Evolutionary conservation across 768 basidiomycete species (phyloP).

Genomic region (Leccinum incarnatum): DNA sequence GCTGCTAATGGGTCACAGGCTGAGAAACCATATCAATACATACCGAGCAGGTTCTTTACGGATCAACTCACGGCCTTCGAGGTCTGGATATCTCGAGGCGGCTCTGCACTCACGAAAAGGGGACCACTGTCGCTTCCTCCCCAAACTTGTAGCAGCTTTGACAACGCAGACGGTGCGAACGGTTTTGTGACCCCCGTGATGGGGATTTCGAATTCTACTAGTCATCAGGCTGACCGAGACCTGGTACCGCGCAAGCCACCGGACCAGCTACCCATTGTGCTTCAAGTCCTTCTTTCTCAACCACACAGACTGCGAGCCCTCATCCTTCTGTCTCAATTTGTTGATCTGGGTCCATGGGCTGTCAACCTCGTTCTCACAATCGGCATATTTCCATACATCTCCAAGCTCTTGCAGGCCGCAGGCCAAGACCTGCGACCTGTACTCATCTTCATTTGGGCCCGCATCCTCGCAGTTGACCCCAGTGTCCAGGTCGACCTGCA

Average conservation of each 20-base stretch:
- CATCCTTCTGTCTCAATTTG: conserved; percentile 94
- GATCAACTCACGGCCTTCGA: conserved; percentile 97
- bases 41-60: conserved; percentile 89
- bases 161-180: conserved; percentile 18
- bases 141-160: conserved; percentile 36
- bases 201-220: conserved; percentile 3
- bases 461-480: conserved; percentile 95
- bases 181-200: conserved; percentile 18
- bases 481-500: conserved; percentile 88
- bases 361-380: conserved; percentile 94
- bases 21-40: conserved; percentile 65
- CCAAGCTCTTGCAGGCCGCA: conserved; percentile 92
- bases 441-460: conserved; percentile 97
- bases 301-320: conserved; percentile 93
- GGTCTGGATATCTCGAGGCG: conserved; percentile 96
- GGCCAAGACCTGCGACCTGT: conserved; percentile 96
- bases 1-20: conserved; percentile 19
- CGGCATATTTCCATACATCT: conserved; percentile 98
- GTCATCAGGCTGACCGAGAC: conserved; percentile 30
- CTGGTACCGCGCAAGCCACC: conserved; percentile 89
- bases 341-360: conserved; percentile 98
- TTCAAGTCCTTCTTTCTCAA: conserved; percentile 95
- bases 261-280: conserved; percentile 94
- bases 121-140: conserved; percentile 73
- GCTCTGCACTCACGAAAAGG: conserved; percentile 74